Base-by-base conservation (phyloP, 2,329 filamentous ascomycete genomes). In the Pseudogymnoascus sp. region DNA sequence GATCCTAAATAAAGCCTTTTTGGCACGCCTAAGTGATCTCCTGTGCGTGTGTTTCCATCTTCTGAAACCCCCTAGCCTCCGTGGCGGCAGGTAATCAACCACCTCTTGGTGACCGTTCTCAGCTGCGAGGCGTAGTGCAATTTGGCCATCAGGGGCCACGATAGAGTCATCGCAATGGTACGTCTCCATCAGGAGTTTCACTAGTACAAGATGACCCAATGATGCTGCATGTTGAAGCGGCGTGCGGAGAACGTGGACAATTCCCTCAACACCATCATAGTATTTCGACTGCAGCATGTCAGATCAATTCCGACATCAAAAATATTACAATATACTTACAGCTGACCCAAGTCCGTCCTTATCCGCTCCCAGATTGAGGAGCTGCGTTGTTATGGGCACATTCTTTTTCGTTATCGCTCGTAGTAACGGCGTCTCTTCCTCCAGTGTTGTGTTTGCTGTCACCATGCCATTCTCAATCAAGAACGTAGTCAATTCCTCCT, bases 71-170 rank as follows among this genome's bases (percentile, higher is more conserved):
- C 76, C 77, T 2, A 67, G 72, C 0, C 77, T 68, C 0, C 76
- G 68, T 0, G 64, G 41, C 0, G 78, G 78, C 1, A 81, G 70
- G 50, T 75, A 77, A 1, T 68, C 68, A 3, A 80, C 77, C 2
- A 80, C 69, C 6, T 79, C 77, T 14, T 72, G 67, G 60, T 80
- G 77, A 0, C 73, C 71, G 18, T 71, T 72, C 1, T 65, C 62
- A 0, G 76, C 76, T 0, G 78, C 78, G 0, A 81, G 71, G 1
- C 78, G 74, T 12, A 80, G 67, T 0, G 78, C 78, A 1, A 75
- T 71, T 58, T 77, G 73, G 0, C 77, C 78, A 59, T 79, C 77
- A 4, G 76, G 75, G 0, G 77, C 76, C 7, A 80, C 69, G 4
- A 77, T 58, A 1, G 70, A 66, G 65, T 80, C 77, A 63, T 79